phyloP scores from a whole-genome alignment of 371 early-diverging fungal genomes.

The Syncephalastrum racemosum region DNA sequence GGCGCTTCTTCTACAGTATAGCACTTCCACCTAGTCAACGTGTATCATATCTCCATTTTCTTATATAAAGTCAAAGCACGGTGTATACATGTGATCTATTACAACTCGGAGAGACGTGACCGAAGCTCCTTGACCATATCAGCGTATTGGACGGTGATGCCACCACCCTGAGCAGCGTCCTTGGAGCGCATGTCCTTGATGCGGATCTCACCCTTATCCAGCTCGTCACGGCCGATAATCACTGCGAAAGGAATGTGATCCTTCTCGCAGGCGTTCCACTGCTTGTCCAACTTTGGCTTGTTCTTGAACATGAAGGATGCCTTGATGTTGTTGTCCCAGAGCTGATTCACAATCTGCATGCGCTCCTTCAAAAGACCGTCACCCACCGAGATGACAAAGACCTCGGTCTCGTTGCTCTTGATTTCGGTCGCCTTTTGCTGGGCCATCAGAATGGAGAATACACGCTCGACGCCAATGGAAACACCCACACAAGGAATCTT shows the following conservation, averaged over 20 bases:
- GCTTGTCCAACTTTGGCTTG: conserved; percentile 82
- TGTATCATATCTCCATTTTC: no score
- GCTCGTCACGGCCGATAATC: conserved; percentile 86
- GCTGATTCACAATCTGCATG: conserved; percentile 79
- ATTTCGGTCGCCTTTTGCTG: conserved; percentile 58
- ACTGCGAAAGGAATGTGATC: conserved; percentile 89
- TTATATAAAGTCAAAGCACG: no score
- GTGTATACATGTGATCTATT: no score
- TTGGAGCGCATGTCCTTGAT: conserved; percentile 84
- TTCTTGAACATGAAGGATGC: conserved; percentile 86
- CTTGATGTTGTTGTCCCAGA: conserved; percentile 90
- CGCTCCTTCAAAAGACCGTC: conserved; percentile 93
- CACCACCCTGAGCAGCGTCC: conserved; percentile 61
- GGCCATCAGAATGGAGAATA: conserved; percentile 86
- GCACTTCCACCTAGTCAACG: no score
- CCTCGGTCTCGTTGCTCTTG: conserved; percentile 83
- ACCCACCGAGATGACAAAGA: conserved; percentile 88
- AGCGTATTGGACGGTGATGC: conserved; percentile 54
- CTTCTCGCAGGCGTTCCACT: conserved; percentile 81
- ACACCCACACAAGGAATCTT: conserved; percentile 98
- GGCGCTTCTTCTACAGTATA: no score
- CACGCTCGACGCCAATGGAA: conserved; percentile 96
- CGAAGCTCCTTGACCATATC: conserved; percentile 72
- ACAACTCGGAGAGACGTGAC: conserved; percentile 18
- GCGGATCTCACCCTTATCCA: conserved; percentile 75